A percentile compares a stretch with the other conserved stretches of the same genome.
These are phyloP conservation scores for Zygotorulaspora sp. DNA, from an alignment of 805 yeast species.

Conservation along the genomic window DNA sequence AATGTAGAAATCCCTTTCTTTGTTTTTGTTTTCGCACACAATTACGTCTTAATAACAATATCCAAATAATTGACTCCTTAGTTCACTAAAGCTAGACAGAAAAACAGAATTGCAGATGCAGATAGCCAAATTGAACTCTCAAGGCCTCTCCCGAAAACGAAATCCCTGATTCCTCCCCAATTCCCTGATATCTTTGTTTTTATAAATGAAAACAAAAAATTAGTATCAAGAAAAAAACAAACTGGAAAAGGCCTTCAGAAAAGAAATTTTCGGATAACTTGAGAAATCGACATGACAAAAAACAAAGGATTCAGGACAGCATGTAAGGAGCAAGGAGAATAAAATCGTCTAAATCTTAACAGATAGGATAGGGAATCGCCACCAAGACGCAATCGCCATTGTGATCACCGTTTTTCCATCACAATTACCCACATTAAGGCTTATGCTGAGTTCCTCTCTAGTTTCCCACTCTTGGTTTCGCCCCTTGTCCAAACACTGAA, in stretches of 20 bases:
- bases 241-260: neutral
- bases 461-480: no score
- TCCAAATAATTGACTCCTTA: neutral
- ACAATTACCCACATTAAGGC: no score
- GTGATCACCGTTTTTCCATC: no score
- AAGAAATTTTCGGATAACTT: neutral
- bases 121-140: neutral
- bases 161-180: neutral
- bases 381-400: neutral
- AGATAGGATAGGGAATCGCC: no score
- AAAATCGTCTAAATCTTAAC: no score
- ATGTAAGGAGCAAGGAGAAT: neutral
- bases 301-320: neutral
- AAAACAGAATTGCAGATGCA: neutral
- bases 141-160: neutral
- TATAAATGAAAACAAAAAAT: conserved; percentile 1
- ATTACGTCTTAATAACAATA: no score
- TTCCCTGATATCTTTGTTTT: conserved; percentile 1
- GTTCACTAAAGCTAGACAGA: neutral
- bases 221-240: neutral
- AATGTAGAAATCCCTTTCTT: no score
- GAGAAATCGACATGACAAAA: conserved; percentile 1
- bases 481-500: no score
- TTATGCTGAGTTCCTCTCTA: no score
- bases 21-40: no score